Percentiles rank a stretch among this genome's conserved stretches.
Conservation (phyloP, 441 rosid genomes). For the Rhodomyrtus psidioides region DNA sequence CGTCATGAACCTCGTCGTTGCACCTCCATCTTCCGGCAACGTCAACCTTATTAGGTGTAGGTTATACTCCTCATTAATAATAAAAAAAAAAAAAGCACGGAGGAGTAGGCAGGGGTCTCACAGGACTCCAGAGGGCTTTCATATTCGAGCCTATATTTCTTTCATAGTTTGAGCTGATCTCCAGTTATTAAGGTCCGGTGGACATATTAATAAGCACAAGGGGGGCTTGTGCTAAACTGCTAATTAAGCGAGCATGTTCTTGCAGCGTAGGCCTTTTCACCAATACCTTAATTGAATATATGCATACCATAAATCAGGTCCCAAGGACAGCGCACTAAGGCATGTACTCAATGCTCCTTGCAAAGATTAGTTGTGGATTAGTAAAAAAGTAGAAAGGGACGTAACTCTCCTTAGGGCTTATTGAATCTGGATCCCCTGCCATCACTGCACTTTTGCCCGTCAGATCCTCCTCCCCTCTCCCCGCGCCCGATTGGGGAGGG, state of each 20-base stretch:
- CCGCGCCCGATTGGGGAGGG: too few species aligned
- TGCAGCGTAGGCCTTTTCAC: background rate
- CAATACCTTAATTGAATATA: background rate
- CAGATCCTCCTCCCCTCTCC: too few species aligned
- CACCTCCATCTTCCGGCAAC: background rate
- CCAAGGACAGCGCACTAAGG: background rate
- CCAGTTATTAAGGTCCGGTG: background rate
- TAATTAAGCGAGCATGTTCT: background rate
- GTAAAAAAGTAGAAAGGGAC: background rate
- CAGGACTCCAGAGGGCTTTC: too few species aligned
- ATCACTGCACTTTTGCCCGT: too few species aligned
- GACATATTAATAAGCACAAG: background rate
- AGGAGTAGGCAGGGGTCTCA: too few species aligned
- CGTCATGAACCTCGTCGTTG: background rate
- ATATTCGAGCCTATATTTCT: too few species aligned
- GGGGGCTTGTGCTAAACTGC: background rate
- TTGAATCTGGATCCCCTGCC: too few species aligned
- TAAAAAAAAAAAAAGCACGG: background rate
- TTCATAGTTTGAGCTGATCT: background rate
- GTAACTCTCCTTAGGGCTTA: accelerated
- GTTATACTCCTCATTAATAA: too few species aligned
- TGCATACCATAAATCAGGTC: background rate
- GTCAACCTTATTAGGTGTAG: background rate
- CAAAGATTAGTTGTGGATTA: background rate
- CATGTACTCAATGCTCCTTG: background rate